A percentile compares a stretch with the other conserved stretches of the same genome.
Conservation (phyloP, 495 filamentous ascomycete genomes). For the Immersiella caudata region DNA sequence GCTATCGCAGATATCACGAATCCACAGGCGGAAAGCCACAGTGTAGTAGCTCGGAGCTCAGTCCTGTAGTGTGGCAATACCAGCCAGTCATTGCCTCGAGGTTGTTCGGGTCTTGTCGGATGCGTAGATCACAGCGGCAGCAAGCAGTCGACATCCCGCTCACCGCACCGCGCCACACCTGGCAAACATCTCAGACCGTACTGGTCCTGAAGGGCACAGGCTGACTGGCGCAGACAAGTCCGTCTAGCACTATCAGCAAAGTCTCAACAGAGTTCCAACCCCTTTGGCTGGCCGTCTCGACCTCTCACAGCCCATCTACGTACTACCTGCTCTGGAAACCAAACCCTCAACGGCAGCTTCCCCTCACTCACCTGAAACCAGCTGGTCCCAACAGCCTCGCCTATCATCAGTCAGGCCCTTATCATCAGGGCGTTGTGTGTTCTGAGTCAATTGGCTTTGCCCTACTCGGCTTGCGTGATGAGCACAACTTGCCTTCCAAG, state of each 20-base stretch:
- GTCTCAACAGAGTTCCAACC: not conserved
- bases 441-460: conserved; percentile 7
- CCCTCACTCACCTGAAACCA: not conserved
- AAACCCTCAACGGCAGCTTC: not conserved
- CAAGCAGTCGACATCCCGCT: not conserved
- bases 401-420: not conserved
- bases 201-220: not conserved
- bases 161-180: not conserved
- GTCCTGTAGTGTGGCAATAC: not conserved
- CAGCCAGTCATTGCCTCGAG: not conserved
- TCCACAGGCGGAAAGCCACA: not conserved
- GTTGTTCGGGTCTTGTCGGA: not conserved
- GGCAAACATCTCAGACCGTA: not conserved
- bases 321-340: not conserved
- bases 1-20: not conserved
- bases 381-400: not conserved
- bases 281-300: not conserved
- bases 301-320: no score
- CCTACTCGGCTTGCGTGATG: not conserved
- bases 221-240: not conserved
- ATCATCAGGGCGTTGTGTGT: not conserved
- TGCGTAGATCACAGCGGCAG: not conserved
- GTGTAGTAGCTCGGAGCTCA: not conserved
- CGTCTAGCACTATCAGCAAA: not conserved
- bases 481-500: not conserved